These are phyloP conservation scores for Exophiala xenobiotica DNA, from an alignment of 2,329 filamentous ascomycete genomes.

Conservation along the genomic window DNA sequence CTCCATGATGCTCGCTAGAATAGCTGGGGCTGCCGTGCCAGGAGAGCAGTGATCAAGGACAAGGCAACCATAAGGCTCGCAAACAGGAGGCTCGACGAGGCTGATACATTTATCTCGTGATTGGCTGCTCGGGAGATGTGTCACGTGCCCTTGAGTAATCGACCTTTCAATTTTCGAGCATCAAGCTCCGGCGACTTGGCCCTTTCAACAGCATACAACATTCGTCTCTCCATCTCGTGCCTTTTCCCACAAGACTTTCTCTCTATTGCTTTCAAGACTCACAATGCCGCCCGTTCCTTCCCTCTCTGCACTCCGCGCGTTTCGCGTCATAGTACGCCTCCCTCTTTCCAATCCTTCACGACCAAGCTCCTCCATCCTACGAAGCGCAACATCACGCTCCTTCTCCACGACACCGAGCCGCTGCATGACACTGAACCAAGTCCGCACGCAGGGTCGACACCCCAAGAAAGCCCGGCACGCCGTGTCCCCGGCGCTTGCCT, in stretches of 20 bases:
- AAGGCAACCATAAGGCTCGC: no score
- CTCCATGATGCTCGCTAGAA: neutral
- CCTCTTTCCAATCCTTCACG: slow-evolving; percentile 26
- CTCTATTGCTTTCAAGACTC: neutral
- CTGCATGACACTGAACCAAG: slow-evolving; percentile 70
- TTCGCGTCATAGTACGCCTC: slow-evolving; percentile 36
- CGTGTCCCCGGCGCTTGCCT: slow-evolving; percentile 76
- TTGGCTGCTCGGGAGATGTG: neutral
- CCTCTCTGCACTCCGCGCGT: slow-evolving; percentile 36
- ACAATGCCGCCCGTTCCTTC: slow-evolving; percentile 36
- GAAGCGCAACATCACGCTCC: slow-evolving; percentile 33
- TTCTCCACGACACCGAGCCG: slow-evolving; percentile 60
- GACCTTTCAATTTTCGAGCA: slow-evolving; percentile 1
- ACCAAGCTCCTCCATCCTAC: neutral
- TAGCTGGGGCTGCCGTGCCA: no score
- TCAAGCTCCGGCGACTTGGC: no score
- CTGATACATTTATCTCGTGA: neutral
- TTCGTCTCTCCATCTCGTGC: neutral
- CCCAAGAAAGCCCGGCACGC: slow-evolving; percentile 79
- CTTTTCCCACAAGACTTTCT: neutral
- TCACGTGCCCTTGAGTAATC: neutral
- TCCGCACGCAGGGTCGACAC: slow-evolving; percentile 72
- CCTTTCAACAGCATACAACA: neutral
- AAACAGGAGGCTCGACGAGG: slow-evolving; percentile 1
- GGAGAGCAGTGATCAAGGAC: no score